These are phyloP conservation scores for Royoungia palumana DNA, from an alignment of 768 basidiomycete genomes.

Conservation along the genomic window DNA sequence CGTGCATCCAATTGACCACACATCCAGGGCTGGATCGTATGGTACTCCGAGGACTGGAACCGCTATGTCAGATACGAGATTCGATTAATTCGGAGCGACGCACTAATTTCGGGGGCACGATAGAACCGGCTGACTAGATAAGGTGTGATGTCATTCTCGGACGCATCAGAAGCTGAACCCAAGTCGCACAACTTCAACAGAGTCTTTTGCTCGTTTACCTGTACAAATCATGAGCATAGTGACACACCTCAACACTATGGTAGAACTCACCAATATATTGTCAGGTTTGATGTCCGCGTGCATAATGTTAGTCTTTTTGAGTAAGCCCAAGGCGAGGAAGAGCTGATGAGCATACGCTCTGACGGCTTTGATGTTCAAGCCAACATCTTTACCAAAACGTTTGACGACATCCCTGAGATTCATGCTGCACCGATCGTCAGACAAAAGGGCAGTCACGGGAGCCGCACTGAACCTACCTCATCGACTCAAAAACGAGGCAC, in stretches of 20 bases:
- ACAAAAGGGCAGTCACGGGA: constrained; percentile 3
- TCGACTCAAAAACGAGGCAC: constrained; percentile 91
- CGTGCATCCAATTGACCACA: constrained; percentile 98
- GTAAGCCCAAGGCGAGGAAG: constrained; percentile 78
- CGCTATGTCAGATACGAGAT: constrained; percentile 13
- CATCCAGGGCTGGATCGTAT: constrained; percentile 89
- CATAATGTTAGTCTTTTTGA: constrained; percentile 90
- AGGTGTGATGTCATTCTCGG: constrained; percentile 95
- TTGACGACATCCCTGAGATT: constrained; percentile 98
- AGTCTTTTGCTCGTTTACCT: constrained; percentile 96
- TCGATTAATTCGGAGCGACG: constrained; percentile 26
- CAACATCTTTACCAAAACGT: constrained; percentile 97
- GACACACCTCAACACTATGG: constrained; percentile 10
- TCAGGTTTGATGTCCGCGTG: constrained; percentile 99
- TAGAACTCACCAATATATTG: constrained; percentile 80
- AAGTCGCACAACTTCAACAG: constrained; percentile 92
- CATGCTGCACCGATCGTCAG: constrained; percentile 57
- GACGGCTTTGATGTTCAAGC: constrained; percentile 94
- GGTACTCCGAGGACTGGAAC: constrained; percentile 85
- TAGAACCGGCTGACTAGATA: constrained; percentile 98
- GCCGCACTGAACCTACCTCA: constrained; percentile 58
- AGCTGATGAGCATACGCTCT: constrained; percentile 98
- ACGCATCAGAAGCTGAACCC: constrained; percentile 93
- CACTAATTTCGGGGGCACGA: constrained; percentile 98
- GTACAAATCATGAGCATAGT: constrained; percentile 9